These are phyloP conservation scores for Penicillium sp. DNA, from an alignment of 2,329 filamentous ascomycete species.

Conservation along the genomic window DNA sequence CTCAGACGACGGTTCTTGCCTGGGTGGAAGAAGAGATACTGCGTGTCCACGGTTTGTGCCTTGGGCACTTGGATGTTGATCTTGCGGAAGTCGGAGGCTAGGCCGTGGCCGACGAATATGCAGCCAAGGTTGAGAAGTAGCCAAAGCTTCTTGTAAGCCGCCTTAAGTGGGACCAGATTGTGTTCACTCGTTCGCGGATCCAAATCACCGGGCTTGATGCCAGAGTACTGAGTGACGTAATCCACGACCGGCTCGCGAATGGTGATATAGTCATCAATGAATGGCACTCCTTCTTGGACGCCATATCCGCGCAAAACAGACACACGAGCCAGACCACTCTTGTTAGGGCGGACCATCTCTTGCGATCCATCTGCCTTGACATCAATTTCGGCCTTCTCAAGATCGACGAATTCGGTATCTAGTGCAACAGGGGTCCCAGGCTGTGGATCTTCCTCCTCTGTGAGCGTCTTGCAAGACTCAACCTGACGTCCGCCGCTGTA, in stretches of 20 bases:
- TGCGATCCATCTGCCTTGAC: slow-evolving; percentile 92
- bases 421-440: slow-evolving; percentile 76
- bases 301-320: slow-evolving; percentile 81
- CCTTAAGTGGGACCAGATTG: slow-evolving; percentile 80
- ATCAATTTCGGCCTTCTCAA: slow-evolving; percentile 90
- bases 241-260: slow-evolving; percentile 90
- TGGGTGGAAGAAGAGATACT: slow-evolving; percentile 82
- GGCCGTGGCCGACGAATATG: slow-evolving; percentile 86
- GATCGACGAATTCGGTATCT: slow-evolving; percentile 92
- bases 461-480: slow-evolving; percentile 41
- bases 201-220: slow-evolving; percentile 80
- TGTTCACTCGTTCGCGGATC: slow-evolving; percentile 74
- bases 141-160: slow-evolving; percentile 98
- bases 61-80: slow-evolving; percentile 96
- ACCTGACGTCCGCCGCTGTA: slow-evolving; percentile 36
- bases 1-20: slow-evolving; percentile 80
- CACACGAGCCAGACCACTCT: slow-evolving; percentile 86
- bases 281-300: slow-evolving; percentile 73
- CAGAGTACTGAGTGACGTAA: slow-evolving; percentile 90
- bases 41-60: slow-evolving; percentile 87
- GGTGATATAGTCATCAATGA: slow-evolving; percentile 96
- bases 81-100: slow-evolving; percentile 93
- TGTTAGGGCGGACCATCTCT: slow-evolving; percentile 85
- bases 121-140: slow-evolving; percentile 90
- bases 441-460: slow-evolving; percentile 60